Evolutionary conservation across 2,329 filamentous ascomycete species (phyloP).

Genomic region (Thyridium curvatum): DNA sequence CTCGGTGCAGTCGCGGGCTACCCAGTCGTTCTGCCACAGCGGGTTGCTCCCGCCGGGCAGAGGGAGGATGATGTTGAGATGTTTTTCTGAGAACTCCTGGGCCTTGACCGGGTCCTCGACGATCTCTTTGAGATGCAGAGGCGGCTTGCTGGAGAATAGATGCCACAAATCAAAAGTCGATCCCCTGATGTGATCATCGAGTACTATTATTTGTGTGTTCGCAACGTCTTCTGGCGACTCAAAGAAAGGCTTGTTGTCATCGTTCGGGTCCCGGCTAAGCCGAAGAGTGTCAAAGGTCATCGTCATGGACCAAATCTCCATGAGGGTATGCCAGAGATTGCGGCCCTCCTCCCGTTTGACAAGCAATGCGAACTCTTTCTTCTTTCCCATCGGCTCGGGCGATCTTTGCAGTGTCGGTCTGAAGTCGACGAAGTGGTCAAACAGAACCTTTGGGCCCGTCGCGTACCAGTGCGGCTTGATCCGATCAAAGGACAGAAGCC

Average conservation of each 20-base stretch:
- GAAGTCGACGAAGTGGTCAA: conserved; percentile 4
- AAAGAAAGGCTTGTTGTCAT: neutral
- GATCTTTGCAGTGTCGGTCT: neutral
- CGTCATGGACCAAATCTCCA: conserved; percentile 11
- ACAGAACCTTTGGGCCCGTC: conserved; percentile 7
- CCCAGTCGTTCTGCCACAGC: conserved; percentile 34
- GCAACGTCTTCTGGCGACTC: conserved; percentile 4
- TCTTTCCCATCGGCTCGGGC: neutral
- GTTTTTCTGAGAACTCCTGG: conserved; percentile 5
- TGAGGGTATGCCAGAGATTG: conserved; percentile 11
- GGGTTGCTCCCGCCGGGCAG: conserved; percentile 32
- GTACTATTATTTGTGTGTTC: conserved; percentile 18
- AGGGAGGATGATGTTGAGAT: conserved; percentile 27
- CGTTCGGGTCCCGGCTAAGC: conserved; percentile 3
- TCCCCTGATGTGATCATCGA: conserved; percentile 25
- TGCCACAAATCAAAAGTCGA: conserved; percentile 30
- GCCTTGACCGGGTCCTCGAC: conserved; percentile 2
- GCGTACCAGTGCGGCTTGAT: conserved; percentile 9
- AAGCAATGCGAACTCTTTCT: conserved; percentile 3
- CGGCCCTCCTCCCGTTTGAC: conserved; percentile 10
- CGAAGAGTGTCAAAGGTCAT: conserved; percentile 11
- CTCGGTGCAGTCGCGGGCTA: conserved; percentile 19
- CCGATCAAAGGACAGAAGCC: conserved; percentile 2
- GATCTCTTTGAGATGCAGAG: conserved; percentile 20
- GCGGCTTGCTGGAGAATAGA: conserved; percentile 22